phyloP scores from a whole-genome alignment of 78 protist genomes.

The Emiliania huxleyi region DNA sequence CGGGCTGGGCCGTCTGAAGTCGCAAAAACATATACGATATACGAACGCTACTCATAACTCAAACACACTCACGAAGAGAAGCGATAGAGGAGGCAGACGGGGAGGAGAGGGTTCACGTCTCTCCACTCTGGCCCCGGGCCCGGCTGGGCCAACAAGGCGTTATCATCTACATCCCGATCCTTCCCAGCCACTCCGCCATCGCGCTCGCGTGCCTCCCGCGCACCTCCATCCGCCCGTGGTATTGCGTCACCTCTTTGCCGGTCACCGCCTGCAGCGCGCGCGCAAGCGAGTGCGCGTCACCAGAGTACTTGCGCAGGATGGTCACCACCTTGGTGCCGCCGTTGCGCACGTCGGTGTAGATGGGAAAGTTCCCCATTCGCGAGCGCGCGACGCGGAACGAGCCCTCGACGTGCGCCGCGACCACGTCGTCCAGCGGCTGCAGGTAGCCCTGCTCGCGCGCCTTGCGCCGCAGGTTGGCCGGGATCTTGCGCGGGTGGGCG shows the following conservation, averaged over 20 bases:
- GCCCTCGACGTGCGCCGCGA: too few species aligned
- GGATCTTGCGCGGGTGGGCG: not conserved
- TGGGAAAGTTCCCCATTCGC: not conserved
- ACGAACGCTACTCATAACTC: too few species aligned
- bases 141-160: too few species aligned
- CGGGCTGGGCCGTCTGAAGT: too few species aligned
- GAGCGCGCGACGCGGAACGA: not conserved
- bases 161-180: too few species aligned
- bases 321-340: not conserved
- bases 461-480: not conserved
- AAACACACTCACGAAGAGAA: too few species aligned
- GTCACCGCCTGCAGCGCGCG: not conserved
- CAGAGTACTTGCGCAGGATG: not conserved
- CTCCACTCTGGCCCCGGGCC: too few species aligned
- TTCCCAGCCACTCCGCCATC: not conserved
- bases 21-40: too few species aligned
- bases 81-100: too few species aligned
- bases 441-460: not conserved
- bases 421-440: not conserved
- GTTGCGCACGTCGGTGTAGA: not conserved
- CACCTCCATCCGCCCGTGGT: not conserved
- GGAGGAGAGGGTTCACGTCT: too few species aligned
- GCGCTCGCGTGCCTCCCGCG: not conserved
- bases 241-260: not conserved
- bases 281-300: not conserved